Evolutionary conservation across 1,284 basidiomycete species (phyloP).

Genomic region (Hortiboletus rubellus): DNA sequence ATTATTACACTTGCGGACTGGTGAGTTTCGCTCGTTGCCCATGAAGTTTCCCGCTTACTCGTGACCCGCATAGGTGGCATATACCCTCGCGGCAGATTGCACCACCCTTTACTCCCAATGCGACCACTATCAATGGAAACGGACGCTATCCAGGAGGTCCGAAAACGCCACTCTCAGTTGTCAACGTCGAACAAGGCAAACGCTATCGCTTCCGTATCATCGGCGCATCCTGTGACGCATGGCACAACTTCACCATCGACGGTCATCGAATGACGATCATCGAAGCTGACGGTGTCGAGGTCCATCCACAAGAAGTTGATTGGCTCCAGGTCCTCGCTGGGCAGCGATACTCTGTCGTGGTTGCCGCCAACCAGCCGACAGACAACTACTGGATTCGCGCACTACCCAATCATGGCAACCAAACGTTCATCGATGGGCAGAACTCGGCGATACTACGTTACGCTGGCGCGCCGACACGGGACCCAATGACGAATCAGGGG

Average conservation of each 20-base stretch:
- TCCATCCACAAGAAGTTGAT: slow-evolving; percentile 39
- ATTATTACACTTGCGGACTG: slow-evolving; percentile 42
- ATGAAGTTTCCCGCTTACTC: not conserved
- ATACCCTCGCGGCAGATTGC: slow-evolving; percentile 9
- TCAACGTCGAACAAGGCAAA: slow-evolving; percentile 35
- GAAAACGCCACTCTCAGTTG: slow-evolving; percentile 34
- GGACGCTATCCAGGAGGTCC: slow-evolving; percentile 41
- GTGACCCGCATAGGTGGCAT: slow-evolving; percentile 25
- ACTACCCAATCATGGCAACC: slow-evolving; percentile 23
- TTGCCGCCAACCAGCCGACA: slow-evolving; percentile 39
- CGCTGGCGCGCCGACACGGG: slow-evolving; percentile 36
- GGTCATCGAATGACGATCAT: slow-evolving; percentile 47
- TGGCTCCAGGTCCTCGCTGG: slow-evolving; percentile 34
- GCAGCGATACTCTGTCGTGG: slow-evolving; percentile 41
- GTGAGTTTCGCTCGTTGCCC: slow-evolving; percentile 19
- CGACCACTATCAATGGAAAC: slow-evolving; percentile 50
- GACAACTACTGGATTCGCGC: slow-evolving; percentile 38
- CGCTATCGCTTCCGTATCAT: slow-evolving; percentile 38
- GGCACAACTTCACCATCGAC: slow-evolving; percentile 42
- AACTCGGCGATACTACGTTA: slow-evolving; percentile 51
- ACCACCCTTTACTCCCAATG: slow-evolving; percentile 33
- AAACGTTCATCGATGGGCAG: slow-evolving; percentile 31
- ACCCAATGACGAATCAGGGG: slow-evolving; percentile 33
- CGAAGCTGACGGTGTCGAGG: slow-evolving; percentile 51
- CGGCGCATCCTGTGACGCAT: slow-evolving; percentile 29